A percentile compares a stretch with the other conserved stretches of the same genome.
Evolutionary conservation across 2,329 filamentous ascomycete genomes (phyloP).

Genomic region (Venturia effusa): DNA sequence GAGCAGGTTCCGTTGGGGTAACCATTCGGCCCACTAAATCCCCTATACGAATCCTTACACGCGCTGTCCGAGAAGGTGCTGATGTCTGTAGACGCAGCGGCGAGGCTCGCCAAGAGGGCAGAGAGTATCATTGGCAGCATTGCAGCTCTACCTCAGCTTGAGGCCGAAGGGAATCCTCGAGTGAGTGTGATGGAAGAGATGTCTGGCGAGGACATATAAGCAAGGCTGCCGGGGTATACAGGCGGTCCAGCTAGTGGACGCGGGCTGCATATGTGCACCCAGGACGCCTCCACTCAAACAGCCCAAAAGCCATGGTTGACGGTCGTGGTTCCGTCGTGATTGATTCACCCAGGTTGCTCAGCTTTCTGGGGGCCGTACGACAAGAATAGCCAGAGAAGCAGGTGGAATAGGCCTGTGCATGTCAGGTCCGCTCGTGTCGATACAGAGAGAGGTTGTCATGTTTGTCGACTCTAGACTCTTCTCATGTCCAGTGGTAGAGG

Average conservation of each 20-base stretch:
- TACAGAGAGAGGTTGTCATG: not conserved
- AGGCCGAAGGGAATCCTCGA: not conserved
- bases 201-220: not conserved
- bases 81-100: not conserved
- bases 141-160: not conserved
- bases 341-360: not conserved
- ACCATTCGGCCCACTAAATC: constrained; percentile 1
- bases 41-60: not conserved
- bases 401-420: not conserved
- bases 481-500: too few species aligned
- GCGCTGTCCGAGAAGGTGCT: constrained; percentile 3
- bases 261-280: constrained; percentile 1
- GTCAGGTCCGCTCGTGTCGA: not conserved
- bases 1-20: constrained; percentile 9
- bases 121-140: not conserved
- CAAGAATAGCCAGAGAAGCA: not conserved
- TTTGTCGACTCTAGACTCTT: too few species aligned
- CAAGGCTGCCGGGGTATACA: not conserved
- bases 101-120: not conserved
- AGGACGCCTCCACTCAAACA: not conserved
- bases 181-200: not conserved
- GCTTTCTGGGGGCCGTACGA: not conserved
- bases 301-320: not conserved
- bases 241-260: not conserved
- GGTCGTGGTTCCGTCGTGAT: too few species aligned